A percentile compares a stretch with the other conserved stretches of the same genome.
Evolutionary conservation across 176 grass and related monocot genomes (phyloP).

Genomic region (Coix lacrymajobi): DNA sequence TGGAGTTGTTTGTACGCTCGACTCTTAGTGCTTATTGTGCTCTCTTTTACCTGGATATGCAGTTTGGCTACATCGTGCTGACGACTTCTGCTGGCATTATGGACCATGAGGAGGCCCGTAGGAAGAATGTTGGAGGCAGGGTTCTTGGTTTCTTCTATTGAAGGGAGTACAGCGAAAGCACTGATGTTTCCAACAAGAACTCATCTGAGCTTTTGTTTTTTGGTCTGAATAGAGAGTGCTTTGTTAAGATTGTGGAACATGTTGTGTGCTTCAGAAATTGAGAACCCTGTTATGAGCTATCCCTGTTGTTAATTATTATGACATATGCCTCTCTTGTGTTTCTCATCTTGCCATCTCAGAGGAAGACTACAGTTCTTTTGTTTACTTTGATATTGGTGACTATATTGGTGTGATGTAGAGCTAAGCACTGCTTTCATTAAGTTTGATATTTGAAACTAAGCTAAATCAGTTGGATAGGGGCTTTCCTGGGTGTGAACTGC

Average conservation of each 20-base stretch:
- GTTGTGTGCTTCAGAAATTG: not conserved
- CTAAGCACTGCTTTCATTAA: not conserved
- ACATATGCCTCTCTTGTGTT: not conserved
- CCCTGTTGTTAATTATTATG: not conserved
- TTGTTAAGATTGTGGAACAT: slow-evolving; percentile 8
- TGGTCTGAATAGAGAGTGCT: not conserved
- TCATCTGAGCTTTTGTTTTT: not conserved
- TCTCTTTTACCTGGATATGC: not conserved
- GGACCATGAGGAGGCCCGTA: slow-evolving; percentile 71
- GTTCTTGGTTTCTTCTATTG: slow-evolving; percentile 75
- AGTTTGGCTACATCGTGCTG: slow-evolving; percentile 75
- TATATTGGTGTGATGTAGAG: no score
- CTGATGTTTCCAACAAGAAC: not conserved
- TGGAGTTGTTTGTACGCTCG: not conserved
- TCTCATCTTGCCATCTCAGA: not conserved
- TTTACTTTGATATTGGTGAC: no score
- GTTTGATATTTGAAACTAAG: not conserved
- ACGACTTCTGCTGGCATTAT: slow-evolving; percentile 76
- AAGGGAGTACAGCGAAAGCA: not conserved
- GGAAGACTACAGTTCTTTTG: not conserved
- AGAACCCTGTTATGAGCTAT: not conserved
- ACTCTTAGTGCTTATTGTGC: no score
- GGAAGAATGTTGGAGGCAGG: slow-evolving; percentile 72
- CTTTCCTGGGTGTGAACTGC: not conserved
- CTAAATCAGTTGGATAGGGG: not conserved